These are phyloP conservation scores for Panicum hallii DNA, from an alignment of 202 grass and related monocot genomes.

Conservation along the genomic window DNA sequence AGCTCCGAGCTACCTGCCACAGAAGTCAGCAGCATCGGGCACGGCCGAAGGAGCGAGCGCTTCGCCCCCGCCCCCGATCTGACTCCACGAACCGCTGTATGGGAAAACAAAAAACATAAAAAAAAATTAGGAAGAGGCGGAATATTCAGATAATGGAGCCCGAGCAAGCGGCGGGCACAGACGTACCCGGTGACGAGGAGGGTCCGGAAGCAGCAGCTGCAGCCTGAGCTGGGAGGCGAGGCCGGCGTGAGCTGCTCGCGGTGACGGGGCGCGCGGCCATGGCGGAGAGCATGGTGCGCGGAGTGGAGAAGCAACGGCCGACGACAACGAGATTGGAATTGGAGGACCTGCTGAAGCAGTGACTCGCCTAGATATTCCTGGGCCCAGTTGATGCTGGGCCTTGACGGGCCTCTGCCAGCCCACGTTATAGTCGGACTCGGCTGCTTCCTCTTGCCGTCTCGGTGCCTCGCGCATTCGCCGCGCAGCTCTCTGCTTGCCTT, in stretches of 20 bases:
- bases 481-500: neutral
- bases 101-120: neutral
- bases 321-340: neutral
- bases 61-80: constrained; percentile 24
- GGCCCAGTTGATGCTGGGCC: neutral
- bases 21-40: constrained; percentile 27
- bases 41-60: neutral
- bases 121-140: neutral
- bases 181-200: constrained; percentile 15
- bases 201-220: neutral
- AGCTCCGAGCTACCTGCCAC: constrained; percentile 44
- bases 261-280: constrained; percentile 36
- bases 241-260: neutral
- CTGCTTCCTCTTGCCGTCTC: neutral
- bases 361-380: neutral
- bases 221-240: neutral
- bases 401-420: neutral
- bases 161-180: neutral
- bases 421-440: too few species aligned
- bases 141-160: too few species aligned
- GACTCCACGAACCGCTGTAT: constrained; percentile 15
- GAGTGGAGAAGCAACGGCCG: constrained; percentile 23
- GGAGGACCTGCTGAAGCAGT: neutral
- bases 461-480: neutral
- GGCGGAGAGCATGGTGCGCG: constrained; percentile 37